A percentile compares a stretch with the other conserved stretches of the same genome.
These are phyloP conservation scores for Arthrobotrys pseudoclavata DNA, from an alignment of 2,329 filamentous ascomycete genomes.

Conservation along the genomic window DNA sequence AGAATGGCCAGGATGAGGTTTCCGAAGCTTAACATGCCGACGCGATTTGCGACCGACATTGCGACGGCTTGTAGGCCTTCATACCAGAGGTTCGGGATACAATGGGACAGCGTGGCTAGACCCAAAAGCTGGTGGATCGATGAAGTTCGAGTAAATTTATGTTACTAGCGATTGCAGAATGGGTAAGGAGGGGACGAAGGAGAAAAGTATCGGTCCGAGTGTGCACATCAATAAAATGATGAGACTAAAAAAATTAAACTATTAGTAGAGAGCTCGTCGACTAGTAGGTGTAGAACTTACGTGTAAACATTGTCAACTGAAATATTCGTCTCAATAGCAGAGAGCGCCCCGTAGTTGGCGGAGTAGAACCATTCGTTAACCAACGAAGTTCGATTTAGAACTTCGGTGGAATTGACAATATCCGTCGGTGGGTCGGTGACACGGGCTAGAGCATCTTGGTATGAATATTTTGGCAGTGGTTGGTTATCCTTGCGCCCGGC, in stretches of 20 bases:
- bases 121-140: slow-evolving; percentile 65
- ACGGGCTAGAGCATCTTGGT: slow-evolving; percentile 38
- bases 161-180: slow-evolving; percentile 61
- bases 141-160: slow-evolving; percentile 64
- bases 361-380: slow-evolving; percentile 35
- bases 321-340: slow-evolving; percentile 26
- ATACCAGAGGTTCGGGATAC: slow-evolving; percentile 64
- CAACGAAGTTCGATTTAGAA: slow-evolving; percentile 32
- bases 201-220: slow-evolving; percentile 64
- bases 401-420: slow-evolving; percentile 11
- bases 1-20: slow-evolving; percentile 65
- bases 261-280: background rate
- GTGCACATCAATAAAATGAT: slow-evolving; percentile 64
- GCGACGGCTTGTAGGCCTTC: slow-evolving; percentile 62
- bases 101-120: slow-evolving; percentile 63
- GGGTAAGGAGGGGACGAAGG: slow-evolving; percentile 65
- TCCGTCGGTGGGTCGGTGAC: slow-evolving; percentile 23
- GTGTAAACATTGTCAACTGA: slow-evolving; percentile 36
- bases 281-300: background rate
- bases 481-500: slow-evolving; percentile 24
- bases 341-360: slow-evolving; percentile 23
- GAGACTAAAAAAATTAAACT: slow-evolving; percentile 33
- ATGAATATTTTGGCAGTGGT: slow-evolving; percentile 47
- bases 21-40: slow-evolving; percentile 64
- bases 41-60: slow-evolving; percentile 63